Evolutionary conservation across 192 early-diverging fungal genomes (phyloP).

Genomic region (Paraglomus brasilianum): DNA sequence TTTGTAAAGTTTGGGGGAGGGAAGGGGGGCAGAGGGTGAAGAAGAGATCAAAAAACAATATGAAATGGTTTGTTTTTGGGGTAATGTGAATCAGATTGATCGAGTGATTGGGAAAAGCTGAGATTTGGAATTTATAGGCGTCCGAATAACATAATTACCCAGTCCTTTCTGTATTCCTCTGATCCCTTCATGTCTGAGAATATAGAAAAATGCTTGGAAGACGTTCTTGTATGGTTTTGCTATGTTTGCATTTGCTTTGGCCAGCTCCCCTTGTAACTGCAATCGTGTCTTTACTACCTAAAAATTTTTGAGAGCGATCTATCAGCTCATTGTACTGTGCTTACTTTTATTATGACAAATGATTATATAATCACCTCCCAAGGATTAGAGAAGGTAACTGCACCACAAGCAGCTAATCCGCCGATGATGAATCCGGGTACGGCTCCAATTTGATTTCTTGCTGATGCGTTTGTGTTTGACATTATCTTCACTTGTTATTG

Average conservation of each 20-base stretch:
- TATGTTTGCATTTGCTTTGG: conserved; percentile 46
- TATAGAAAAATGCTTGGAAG: conserved; percentile 70
- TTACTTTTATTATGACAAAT: neutral
- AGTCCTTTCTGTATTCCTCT: conserved; percentile 86
- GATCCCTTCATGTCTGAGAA: conserved; percentile 80
- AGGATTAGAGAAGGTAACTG: conserved; percentile 96
- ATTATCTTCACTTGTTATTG: too few species aligned
- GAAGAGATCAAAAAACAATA: neutral
- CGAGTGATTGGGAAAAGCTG: too few species aligned
- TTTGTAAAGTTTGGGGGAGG: too few species aligned
- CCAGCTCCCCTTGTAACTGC: conserved; percentile 90
- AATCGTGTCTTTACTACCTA: conserved; percentile 92
- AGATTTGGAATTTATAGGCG: too few species aligned
- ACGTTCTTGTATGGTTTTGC: conserved; percentile 71
- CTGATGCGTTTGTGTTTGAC: neutral
- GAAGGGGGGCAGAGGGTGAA: neutral
- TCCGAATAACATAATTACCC: conserved; percentile 31
- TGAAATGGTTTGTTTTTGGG: neutral
- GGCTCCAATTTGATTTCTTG: conserved; percentile 32
- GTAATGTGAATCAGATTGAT: neutral
- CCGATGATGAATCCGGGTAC: conserved; percentile 69
- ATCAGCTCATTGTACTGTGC: neutral
- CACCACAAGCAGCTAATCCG: conserved; percentile 83
- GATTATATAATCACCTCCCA: conserved; percentile 66
- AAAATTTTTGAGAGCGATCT: conserved; percentile 34